Conservation (phyloP, 345 rosid species). For the Gossypium arboreum region DNA sequence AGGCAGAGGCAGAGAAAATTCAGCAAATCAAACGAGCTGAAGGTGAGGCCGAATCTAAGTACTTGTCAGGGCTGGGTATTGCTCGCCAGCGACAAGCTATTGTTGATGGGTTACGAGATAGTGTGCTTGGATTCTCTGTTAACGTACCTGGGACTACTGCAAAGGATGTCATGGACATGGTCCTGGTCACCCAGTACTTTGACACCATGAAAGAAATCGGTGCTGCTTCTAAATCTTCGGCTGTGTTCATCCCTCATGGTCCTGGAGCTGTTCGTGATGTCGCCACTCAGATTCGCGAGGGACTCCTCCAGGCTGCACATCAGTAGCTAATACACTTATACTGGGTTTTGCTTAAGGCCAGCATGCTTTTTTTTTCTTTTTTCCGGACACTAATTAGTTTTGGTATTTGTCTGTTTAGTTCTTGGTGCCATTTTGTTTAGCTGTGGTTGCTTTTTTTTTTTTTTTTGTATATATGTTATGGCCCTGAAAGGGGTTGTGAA, state of each 20-base stretch:
- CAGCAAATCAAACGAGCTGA: constrained; percentile 39
- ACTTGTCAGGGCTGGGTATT: constrained; percentile 35
- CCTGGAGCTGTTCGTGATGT: constrained; percentile 41
- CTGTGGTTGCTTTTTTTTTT: neutral
- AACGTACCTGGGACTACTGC: constrained; percentile 37
- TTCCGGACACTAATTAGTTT: neutral
- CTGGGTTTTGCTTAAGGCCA: neutral
- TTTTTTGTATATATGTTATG: no score
- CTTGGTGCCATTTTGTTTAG: neutral
- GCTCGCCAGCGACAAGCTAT: constrained; percentile 38
- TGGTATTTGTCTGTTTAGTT: neutral
- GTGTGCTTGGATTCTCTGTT: constrained; percentile 34
- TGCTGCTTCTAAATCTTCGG: constrained; percentile 33
- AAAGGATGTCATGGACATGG: constrained; percentile 44
- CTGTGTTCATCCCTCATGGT: constrained; percentile 40
- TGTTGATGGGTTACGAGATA: constrained; percentile 39
- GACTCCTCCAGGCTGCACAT: constrained; percentile 29
- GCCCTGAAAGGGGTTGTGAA: no score
- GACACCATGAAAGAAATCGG: constrained; percentile 41
- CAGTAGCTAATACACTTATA: constrained; percentile 17
- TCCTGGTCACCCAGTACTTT: constrained; percentile 35
- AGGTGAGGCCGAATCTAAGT: constrained; percentile 39
- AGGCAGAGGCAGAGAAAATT: constrained; percentile 38
- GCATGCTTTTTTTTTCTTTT: neutral
- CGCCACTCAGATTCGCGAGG: constrained; percentile 36